A percentile compares a stretch with the other conserved stretches of the same genome.
These are phyloP conservation scores for Puccinellia tenuiflora DNA, from an alignment of 176 grass and related monocot species.

Conservation along the genomic window DNA sequence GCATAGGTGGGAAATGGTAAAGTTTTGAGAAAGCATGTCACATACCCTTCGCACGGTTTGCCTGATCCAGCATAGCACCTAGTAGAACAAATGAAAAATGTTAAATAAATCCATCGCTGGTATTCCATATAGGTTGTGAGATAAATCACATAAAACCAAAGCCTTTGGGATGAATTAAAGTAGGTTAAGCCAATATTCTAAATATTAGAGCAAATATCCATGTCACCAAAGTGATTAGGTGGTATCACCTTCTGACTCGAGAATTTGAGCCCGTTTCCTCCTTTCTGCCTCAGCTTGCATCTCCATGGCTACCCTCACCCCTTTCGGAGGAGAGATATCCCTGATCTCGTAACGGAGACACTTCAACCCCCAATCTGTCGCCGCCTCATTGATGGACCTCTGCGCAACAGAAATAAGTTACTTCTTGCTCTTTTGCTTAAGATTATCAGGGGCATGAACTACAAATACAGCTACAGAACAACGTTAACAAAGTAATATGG, in stretches of 20 bases:
- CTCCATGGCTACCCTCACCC: constrained; percentile 89
- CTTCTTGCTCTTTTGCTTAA: neutral
- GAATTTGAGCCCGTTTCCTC: constrained; percentile 90
- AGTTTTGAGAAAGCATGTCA: neutral
- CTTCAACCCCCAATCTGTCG: constrained; percentile 78
- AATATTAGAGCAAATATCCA: neutral
- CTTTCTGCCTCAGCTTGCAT: constrained; percentile 99
- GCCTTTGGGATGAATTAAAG: constrained; percentile 8
- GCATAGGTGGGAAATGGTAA: neutral
- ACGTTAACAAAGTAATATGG: neutral
- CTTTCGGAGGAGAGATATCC: constrained; percentile 88
- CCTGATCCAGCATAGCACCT: constrained; percentile 79
- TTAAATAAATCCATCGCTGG: neutral
- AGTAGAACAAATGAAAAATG: constrained; percentile 16
- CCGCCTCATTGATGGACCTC: constrained; percentile 91
- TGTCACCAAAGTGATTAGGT: neutral
- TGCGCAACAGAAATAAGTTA: constrained; percentile 28
- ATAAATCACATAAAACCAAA: constrained; percentile 18
- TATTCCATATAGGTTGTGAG: neutral
- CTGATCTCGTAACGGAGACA: constrained; percentile 95
- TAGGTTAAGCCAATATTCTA: neutral
- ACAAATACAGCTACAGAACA: neutral
- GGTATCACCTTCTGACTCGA: constrained; percentile 84
- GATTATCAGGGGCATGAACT: neutral
- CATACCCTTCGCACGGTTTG: constrained; percentile 91